Conservation (phyloP, 306 rosid genomes). For the Acacia confusa region DNA sequence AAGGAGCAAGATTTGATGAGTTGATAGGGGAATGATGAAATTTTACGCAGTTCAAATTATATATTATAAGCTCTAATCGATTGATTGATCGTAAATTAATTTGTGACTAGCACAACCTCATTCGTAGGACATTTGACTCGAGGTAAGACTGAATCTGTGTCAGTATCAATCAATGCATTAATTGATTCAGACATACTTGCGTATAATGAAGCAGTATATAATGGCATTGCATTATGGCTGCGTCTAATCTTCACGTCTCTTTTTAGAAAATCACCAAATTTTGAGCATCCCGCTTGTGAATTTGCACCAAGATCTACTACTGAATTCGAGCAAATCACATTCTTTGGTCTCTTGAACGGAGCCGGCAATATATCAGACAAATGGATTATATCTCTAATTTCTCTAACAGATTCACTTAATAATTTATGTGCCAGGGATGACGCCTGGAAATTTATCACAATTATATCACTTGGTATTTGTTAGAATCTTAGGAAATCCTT, state of each 20-base stretch:
- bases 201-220: not conserved
- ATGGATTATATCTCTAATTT: conserved; percentile 15
- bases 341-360: not conserved
- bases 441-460: conserved; percentile 32
- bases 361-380: conserved; percentile 19
- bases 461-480: conserved; percentile 7
- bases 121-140: conserved; percentile 10
- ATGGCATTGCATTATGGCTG: not conserved
- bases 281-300: conserved; percentile 4
- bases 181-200: not conserved
- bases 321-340: not conserved
- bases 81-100: not conserved
- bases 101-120: conserved; percentile 22
- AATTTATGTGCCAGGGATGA: conserved; percentile 26
- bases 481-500: too few relatives aligned
- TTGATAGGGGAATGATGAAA: not conserved
- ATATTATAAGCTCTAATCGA: not conserved
- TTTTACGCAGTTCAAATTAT: not conserved
- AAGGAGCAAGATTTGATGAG: not conserved
- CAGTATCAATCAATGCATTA: conserved; percentile 1
- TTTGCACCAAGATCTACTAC: not conserved
- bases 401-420: conserved; percentile 16
- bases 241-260: conserved; percentile 18
- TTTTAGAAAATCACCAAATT: not conserved
- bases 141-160: not conserved